Evolutionary conservation across 2,329 filamentous ascomycete genomes (phyloP).

Genomic region (Fusarium bactridioides): DNA sequence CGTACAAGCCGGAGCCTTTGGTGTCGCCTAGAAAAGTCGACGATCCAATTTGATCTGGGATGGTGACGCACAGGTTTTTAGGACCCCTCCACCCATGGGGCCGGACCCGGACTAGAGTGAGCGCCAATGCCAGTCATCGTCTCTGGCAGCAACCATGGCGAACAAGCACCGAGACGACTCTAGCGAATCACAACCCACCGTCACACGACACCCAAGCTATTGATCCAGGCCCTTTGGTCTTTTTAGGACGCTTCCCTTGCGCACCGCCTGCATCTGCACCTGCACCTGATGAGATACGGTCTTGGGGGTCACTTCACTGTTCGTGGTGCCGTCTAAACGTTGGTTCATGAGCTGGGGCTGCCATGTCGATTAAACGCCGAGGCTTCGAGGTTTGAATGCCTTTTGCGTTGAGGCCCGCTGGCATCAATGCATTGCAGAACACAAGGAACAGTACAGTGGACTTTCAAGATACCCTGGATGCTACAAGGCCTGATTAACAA

Average conservation of each 20-base stretch:
- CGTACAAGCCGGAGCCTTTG: slow-evolving; percentile 7
- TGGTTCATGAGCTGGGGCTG: slow-evolving; percentile 5
- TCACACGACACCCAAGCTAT: slow-evolving; percentile 17
- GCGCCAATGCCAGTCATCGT: slow-evolving; percentile 44
- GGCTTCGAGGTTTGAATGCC: slow-evolving; percentile 15
- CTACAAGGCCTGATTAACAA: neutral
- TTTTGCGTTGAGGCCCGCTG: slow-evolving; percentile 21
- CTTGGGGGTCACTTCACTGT: slow-evolving; percentile 9
- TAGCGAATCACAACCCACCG: slow-evolving; percentile 8
- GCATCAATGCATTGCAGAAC: slow-evolving; percentile 9
- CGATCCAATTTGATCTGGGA: slow-evolving; percentile 43
- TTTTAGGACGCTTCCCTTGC: neutral
- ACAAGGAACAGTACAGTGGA: neutral
- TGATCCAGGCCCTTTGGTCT: slow-evolving; percentile 21
- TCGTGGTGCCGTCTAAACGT: slow-evolving; percentile 7
- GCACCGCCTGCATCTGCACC: slow-evolving; percentile 25
- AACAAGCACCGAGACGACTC: slow-evolving; percentile 3
- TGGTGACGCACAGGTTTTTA: slow-evolving; percentile 43
- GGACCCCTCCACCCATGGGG: slow-evolving; percentile 35
- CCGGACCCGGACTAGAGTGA: slow-evolving; percentile 40
- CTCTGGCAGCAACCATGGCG: slow-evolving; percentile 37
- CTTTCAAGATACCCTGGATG: neutral
- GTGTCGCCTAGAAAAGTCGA: slow-evolving; percentile 31
- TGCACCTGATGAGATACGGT: slow-evolving; percentile 32
- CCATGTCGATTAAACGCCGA: slow-evolving; percentile 4